A percentile compares a stretch with the other conserved stretches of the same genome.
phyloP scores from a whole-genome alignment of 2,329 filamentous ascomycete genomes.

The Mycosphaerella arachidis region DNA sequence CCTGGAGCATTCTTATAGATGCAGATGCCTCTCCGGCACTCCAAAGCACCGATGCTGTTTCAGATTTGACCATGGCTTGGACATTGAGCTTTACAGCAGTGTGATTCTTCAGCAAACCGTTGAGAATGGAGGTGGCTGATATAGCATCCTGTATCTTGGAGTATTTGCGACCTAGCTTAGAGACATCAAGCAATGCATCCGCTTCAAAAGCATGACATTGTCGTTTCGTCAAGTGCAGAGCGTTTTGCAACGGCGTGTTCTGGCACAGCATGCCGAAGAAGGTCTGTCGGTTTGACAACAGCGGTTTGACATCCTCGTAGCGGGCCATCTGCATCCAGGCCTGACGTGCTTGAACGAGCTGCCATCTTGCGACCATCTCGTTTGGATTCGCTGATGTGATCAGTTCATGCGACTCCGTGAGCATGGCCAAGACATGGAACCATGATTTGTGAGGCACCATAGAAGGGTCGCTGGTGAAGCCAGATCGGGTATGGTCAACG shows the following conservation, averaged over 20 bases:
- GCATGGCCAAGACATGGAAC: conserved; percentile 57
- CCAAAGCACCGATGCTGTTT: conserved; percentile 88
- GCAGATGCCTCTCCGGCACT: conserved; percentile 85
- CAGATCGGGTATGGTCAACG: conserved; percentile 10
- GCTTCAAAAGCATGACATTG: conserved; percentile 69
- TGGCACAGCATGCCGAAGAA: conserved; percentile 74
- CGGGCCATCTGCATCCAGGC: conserved; percentile 67
- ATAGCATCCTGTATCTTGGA: conserved; percentile 80
- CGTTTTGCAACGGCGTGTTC: conserved; percentile 58
- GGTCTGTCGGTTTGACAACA: conserved; percentile 78
- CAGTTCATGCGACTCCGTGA: conserved; percentile 79
- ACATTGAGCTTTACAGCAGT: conserved; percentile 68
- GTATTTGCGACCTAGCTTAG: conserved; percentile 72
- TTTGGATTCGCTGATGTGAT: conserved; percentile 56
- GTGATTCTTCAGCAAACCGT: conserved; percentile 67
- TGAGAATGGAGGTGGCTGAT: conserved; percentile 78
- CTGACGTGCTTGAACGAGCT: conserved; percentile 60
- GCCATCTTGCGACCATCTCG: conserved; percentile 59
- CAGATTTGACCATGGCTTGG: conserved; percentile 71
- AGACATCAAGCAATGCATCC: conserved; percentile 69
- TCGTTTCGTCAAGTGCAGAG: conserved; percentile 56
- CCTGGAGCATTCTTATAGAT: conserved; percentile 83
- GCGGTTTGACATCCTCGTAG: conserved; percentile 71
- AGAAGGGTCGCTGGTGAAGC: background rate
- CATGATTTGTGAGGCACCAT: conserved; percentile 19